Evolutionary conservation across 768 basidiomycete genomes (phyloP), one percentile per base, ranked within the genome.

Genomic region (Suillus bovinus): DNA sequence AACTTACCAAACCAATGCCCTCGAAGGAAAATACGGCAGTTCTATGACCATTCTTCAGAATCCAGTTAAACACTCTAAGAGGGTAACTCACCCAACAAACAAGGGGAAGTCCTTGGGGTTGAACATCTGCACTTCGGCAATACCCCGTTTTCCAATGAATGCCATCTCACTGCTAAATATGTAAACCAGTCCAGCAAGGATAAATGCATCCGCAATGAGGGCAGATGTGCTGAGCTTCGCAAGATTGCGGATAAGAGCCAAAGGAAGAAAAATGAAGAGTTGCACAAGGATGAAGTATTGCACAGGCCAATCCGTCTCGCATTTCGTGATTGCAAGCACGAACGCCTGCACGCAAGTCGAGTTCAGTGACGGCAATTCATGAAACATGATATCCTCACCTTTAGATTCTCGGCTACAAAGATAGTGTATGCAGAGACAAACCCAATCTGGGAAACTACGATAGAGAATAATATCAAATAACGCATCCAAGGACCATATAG

Each of bases 21-120:
- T 99, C 96, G 68, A 99, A 99, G 1, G 97, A 94, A 76, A 99
- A 99, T 34, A 98, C 96, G 4, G 97, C 96, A 27, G 97, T 98
- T 9, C 95, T 94, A 64, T 31, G 64, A 41, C 20, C 31, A 17
- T 61, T 64, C 6, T 53, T 5, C 29, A 61, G 54, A 39, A n/a
- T 17, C 33, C 8, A 50, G 38, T 33, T 49, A 54, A 34, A 54
- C 46, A 29, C 14, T 53, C 54, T 34, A 17, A 31, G 33, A 22
- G 9, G 5, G 14, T 29, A 22, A 77, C 88, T 66, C 67, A 93
- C 91, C 94, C 97, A 61, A 99, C 91, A 63, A 99, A 86, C 22
- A 99, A 78, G 0, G 96, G 89, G 79, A 94, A 99, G 66, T 93
- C 90, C 70, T 85, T 89, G 4, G 87, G 73, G 75, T 99, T 99